A percentile compares a stretch with the other conserved stretches of the same genome.
Evolutionary conservation across 2,329 filamentous ascomycete species (phyloP).

Genomic region (Colletotrichum horii): DNA sequence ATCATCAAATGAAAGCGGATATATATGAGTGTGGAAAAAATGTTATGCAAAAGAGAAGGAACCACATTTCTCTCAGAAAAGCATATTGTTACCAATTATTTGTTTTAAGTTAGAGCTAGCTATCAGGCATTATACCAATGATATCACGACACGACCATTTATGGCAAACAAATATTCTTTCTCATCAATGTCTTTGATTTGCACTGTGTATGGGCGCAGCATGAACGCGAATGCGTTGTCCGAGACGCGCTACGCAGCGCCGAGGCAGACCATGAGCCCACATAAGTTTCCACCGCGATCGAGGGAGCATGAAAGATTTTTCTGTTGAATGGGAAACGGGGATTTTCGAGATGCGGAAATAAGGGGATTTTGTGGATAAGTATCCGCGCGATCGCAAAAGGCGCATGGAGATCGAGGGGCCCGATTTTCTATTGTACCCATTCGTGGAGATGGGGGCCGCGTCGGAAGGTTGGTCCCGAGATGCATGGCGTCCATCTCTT

Average conservation of each 20-base stretch:
- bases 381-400: neutral
- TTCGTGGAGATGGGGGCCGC: neutral
- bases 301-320: neutral
- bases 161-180: neutral
- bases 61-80: neutral
- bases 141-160: slow-evolving; percentile 11
- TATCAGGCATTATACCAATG: slow-evolving; percentile 23
- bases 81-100: slow-evolving; percentile 2
- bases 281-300: neutral
- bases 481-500: neutral
- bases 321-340: neutral
- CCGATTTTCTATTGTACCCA: neutral
- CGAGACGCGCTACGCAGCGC: neutral
- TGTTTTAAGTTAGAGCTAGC: slow-evolving; percentile 2
- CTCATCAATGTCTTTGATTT: neutral
- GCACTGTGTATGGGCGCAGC: neutral
- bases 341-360: neutral
- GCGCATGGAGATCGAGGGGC: neutral
- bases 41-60: neutral
- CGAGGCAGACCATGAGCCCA: neutral
- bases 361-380: neutral
- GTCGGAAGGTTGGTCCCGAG: neutral
- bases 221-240: neutral
- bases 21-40: neutral
- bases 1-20: neutral